A percentile compares a stretch with the other conserved stretches of the same genome.
phyloP scores from a whole-genome alignment of 73 alveolate species.

The Paramecium biaurelia region DNA sequence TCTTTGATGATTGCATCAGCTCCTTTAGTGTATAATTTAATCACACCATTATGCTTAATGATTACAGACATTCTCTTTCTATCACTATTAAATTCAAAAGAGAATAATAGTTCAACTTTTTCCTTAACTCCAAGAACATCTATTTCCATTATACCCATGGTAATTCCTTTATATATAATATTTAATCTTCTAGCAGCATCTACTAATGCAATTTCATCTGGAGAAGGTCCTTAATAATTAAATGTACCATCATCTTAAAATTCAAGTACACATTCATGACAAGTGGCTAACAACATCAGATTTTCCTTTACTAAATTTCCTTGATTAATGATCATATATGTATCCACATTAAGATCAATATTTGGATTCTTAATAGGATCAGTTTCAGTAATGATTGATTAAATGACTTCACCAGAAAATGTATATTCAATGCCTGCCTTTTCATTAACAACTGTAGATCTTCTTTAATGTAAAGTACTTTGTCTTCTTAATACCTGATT shows the following conservation, averaged over 20 bases:
- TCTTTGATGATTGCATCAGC: conserved; percentile 76
- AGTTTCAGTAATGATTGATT: neutral
- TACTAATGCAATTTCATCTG: conserved; percentile 70
- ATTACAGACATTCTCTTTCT: conserved; percentile 97
- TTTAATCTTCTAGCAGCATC: conserved; percentile 67
- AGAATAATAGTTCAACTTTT: conserved; percentile 65
- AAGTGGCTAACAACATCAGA: conserved; percentile 54
- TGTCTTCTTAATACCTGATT: conserved; percentile 46
- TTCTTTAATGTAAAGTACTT: conserved; percentile 23
- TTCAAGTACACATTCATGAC: conserved; percentile 72
- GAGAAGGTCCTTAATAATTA: conserved; percentile 73
- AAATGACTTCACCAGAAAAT: neutral
- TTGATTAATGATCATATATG: neutral
- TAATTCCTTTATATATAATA: conserved; percentile 25
- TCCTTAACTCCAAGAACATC: conserved; percentile 49
- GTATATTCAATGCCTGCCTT: conserved; percentile 58
- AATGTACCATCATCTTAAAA: conserved; percentile 48
- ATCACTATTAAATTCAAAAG: conserved; percentile 89
- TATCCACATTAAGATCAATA: neutral
- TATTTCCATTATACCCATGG: conserved; percentile 4
- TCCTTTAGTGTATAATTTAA: conserved; percentile 70
- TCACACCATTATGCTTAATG: conserved; percentile 57
- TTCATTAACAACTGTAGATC: conserved; percentile 45
- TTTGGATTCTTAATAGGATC: neutral
- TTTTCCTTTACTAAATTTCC: conserved; percentile 55